Evolutionary conservation across 2,329 filamentous ascomycete species (phyloP).

Genomic region (Diaporthe ilicicola): DNA sequence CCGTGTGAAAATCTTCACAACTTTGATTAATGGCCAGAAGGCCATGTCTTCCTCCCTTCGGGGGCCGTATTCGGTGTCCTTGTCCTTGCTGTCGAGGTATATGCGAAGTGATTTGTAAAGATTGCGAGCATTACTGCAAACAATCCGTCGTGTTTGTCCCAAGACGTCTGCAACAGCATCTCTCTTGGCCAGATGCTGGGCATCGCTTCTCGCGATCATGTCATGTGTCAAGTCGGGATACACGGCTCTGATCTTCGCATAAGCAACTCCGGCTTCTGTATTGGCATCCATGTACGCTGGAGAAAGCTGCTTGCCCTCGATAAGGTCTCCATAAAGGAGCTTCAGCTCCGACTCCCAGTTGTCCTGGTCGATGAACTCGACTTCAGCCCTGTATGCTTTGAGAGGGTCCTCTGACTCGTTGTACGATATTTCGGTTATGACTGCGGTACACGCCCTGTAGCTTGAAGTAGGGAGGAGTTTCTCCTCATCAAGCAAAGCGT

Average conservation of each 20-base stretch:
- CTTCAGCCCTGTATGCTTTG: constrained; percentile 58
- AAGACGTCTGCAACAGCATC: background rate
- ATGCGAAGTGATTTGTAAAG: constrained; percentile 46
- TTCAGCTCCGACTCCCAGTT: constrained; percentile 64
- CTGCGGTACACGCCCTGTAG: constrained; percentile 69
- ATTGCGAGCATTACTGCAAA: background rate
- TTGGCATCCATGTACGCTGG: constrained; percentile 32
- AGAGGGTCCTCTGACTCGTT: constrained; percentile 53
- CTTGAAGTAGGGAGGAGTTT: constrained; percentile 54
- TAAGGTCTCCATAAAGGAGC: constrained; percentile 57
- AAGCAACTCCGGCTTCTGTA: constrained; percentile 52
- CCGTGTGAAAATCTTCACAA: constrained; percentile 51
- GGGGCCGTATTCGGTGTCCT: background rate
- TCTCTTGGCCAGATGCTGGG: constrained; percentile 51
- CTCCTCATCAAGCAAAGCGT: constrained; percentile 69
- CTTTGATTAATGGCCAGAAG: constrained; percentile 62
- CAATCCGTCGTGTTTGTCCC: background rate
- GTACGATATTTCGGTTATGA: constrained; percentile 67
- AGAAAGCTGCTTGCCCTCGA: constrained; percentile 37
- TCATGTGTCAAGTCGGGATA: constrained; percentile 52
- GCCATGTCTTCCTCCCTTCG: constrained; percentile 40
- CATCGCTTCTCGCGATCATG: constrained; percentile 45
- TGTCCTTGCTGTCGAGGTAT: constrained; percentile 66
- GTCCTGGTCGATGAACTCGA: constrained; percentile 62
- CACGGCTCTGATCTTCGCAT: constrained; percentile 59